Conservation (phyloP, 129 eudicot species). For the Cynara cardunculus region DNA sequence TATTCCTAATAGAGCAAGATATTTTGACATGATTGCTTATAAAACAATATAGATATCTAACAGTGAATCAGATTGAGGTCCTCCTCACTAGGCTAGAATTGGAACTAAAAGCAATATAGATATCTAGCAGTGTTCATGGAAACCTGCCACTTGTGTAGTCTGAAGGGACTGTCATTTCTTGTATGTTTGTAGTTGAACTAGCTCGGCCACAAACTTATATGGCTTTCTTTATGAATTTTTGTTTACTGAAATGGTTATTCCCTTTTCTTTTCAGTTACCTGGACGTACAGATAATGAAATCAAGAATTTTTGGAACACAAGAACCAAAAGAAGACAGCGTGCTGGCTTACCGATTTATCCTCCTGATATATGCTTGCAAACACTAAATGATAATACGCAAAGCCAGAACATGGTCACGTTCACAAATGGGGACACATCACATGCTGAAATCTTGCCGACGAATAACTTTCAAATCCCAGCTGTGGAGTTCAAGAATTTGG, state of each 20-base stretch:
- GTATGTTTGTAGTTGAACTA: neutral
- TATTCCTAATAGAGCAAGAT: neutral
- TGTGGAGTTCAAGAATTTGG: constrained; percentile 42
- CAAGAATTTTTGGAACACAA: constrained; percentile 93
- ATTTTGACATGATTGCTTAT: neutral
- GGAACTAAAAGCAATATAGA: neutral
- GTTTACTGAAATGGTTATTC: constrained; percentile 12
- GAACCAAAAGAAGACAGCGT: constrained; percentile 86
- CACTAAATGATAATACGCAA: constrained; percentile 46
- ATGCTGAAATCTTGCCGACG: constrained; percentile 36
- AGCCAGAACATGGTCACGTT: constrained; percentile 47
- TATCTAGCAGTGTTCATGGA: neutral
- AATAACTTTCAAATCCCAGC: constrained; percentile 51
- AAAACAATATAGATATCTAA: neutral
- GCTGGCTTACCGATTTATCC: constrained; percentile 92
- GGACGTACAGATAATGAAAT: constrained; percentile 97
- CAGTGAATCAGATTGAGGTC: neutral
- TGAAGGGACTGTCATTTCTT: neutral
- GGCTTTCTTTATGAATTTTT: neutral
- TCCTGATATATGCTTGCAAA: constrained; percentile 52
- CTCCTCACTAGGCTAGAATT: neutral
- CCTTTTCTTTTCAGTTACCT: constrained; percentile 58
- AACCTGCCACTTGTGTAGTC: neutral
- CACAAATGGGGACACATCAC: constrained; percentile 34
- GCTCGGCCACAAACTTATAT: neutral